A percentile compares a stretch with the other conserved stretches of the same genome.
phyloP scores from a whole-genome alignment of 129 eudicot species.

The Flaveria robusta region DNA sequence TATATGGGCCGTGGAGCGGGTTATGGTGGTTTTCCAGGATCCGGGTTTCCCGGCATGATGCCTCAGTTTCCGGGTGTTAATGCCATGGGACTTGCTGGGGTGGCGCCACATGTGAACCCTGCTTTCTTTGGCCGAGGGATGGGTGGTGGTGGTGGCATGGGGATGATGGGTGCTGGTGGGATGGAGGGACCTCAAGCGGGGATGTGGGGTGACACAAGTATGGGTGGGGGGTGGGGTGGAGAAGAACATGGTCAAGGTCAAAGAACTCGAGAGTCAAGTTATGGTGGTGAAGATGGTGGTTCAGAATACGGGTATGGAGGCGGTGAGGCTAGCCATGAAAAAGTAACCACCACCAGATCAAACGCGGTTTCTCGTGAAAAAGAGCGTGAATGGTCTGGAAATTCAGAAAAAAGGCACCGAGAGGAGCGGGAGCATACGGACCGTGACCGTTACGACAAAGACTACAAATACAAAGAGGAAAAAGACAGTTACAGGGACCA shows the following conservation, averaged over 20 bases:
- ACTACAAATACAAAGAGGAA: constrained; percentile 68
- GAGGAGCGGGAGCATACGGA: background rate
- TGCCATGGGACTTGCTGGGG: constrained; percentile 88
- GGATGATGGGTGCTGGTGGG: constrained; percentile 76
- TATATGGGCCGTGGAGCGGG: constrained; percentile 92
- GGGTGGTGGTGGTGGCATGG: constrained; percentile 77
- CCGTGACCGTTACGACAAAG: constrained; percentile 39
- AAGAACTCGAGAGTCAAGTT: constrained; percentile 78
- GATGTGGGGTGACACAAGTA: constrained; percentile 73
- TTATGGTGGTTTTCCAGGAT: constrained; percentile 84
- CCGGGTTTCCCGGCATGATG: constrained; percentile 82
- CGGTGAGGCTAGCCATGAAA: constrained; percentile 66
- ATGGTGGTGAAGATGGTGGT: constrained; percentile 91
- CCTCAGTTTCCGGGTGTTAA: constrained; percentile 85
- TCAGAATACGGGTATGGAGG: constrained; percentile 81
- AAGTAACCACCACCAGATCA: constrained; percentile 50
- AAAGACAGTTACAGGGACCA: constrained; percentile 73
- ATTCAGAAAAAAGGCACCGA: constrained; percentile 3
- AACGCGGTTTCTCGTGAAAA: constrained; percentile 58
- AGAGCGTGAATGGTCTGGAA: constrained; percentile 26
- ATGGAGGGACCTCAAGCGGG: constrained; percentile 81
- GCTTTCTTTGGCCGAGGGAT: constrained; percentile 86
- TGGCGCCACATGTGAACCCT: constrained; percentile 95
- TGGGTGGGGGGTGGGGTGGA: constrained; percentile 67
- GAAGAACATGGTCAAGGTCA: constrained; percentile 76